These are phyloP conservation scores for Fusarium sublunatum DNA, from an alignment of 2,329 filamentous ascomycete species.

Conservation along the genomic window DNA sequence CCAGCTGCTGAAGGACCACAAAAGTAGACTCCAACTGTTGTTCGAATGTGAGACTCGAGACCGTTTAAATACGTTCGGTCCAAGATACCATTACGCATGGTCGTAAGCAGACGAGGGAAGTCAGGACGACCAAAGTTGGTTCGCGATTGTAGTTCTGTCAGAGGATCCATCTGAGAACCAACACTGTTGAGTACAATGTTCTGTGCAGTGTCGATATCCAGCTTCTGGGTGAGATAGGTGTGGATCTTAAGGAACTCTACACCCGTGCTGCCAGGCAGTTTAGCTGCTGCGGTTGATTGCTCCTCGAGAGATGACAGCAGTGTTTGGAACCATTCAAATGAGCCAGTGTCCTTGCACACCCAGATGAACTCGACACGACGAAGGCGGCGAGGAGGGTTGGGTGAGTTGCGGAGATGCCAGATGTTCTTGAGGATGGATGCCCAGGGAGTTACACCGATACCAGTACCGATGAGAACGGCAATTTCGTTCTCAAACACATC, in stretches of 20 bases:
- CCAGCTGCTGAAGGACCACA: constrained; percentile 84
- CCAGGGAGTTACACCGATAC: constrained; percentile 90
- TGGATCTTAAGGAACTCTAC: constrained; percentile 96
- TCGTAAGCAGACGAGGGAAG: constrained; percentile 81
- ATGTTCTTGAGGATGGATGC: constrained; percentile 94
- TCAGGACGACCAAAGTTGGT: constrained; percentile 97
- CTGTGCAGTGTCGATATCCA: constrained; percentile 91
- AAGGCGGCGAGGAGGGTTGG: constrained; percentile 88
- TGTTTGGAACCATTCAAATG: constrained; percentile 99
- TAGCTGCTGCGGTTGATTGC: constrained; percentile 79
- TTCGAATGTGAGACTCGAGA: constrained; percentile 78
- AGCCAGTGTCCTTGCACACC: constrained; percentile 95
- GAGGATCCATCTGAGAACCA: constrained; percentile 85
- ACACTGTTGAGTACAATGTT: constrained; percentile 98
- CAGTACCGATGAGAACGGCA: constrained; percentile 84
- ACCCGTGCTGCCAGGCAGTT: constrained; percentile 73
- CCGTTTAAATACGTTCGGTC: constrained; percentile 87
- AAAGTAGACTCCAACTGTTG: constrained; percentile 96
- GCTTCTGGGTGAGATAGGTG: constrained; percentile 93
- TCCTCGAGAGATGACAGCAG: constrained; percentile 90
- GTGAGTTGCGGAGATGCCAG: constrained; percentile 91
- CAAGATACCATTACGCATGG: constrained; percentile 88
- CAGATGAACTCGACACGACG: constrained; percentile 98
- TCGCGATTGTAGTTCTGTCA: constrained; percentile 88
- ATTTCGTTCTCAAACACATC: constrained; percentile 97